phyloP scores from a whole-genome alignment of 495 filamentous ascomycete species.

The Cercophora samala region DNA sequence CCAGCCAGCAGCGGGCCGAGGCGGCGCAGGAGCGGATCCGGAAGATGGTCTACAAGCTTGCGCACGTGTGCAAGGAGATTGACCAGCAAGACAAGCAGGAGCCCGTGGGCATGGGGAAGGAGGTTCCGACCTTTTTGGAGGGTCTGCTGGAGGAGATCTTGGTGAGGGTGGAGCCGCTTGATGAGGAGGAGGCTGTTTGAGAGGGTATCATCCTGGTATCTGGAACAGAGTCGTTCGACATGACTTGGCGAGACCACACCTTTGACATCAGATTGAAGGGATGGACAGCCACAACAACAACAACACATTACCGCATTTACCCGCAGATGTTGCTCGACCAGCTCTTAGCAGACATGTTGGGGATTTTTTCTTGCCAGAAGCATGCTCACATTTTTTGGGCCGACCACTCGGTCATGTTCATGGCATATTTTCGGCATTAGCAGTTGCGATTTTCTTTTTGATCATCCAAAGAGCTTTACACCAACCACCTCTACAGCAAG shows the following conservation, averaged over 20 bases:
- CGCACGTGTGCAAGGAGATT: slow-evolving; percentile 76
- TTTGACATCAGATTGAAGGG: too few species aligned
- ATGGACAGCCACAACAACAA: not conserved
- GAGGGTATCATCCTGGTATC: too few species aligned
- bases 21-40: slow-evolving; percentile 79
- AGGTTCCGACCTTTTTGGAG: slow-evolving; percentile 81
- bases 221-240: not conserved
- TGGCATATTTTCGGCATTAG: too few species aligned
- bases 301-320: not conserved
- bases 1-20: slow-evolving; percentile 59
- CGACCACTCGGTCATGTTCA: too few species aligned
- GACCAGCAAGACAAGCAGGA: slow-evolving; percentile 78
- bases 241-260: too few species aligned
- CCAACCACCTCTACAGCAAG: too few species aligned
- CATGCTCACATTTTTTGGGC: not conserved
- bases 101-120: slow-evolving; percentile 87
- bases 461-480: too few species aligned
- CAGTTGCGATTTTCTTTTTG: too few species aligned
- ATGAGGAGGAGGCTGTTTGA: slow-evolving; percentile 54
- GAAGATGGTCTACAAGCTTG: slow-evolving; percentile 70
- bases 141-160: slow-evolving; percentile 91
- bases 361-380: not conserved
- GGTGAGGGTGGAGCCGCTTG: slow-evolving; percentile 82
- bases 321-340: not conserved
- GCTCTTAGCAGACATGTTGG: not conserved